Evolutionary conservation across 1,139 yeast species (phyloP).

Genomic region (Groenewaldozyma sp.): DNA sequence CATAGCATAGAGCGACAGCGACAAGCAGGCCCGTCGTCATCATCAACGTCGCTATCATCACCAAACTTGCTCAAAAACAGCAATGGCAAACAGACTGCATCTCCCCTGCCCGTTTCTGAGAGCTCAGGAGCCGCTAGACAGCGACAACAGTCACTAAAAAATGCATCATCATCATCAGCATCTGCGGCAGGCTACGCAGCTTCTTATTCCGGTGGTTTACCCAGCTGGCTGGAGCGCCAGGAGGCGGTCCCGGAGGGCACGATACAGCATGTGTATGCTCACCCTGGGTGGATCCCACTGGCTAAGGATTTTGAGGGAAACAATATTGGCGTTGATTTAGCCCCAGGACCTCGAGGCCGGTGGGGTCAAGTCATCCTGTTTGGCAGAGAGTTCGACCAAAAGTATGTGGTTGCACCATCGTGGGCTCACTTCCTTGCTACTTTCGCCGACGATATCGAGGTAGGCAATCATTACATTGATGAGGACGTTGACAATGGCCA

Average conservation of each 20-base stretch:
- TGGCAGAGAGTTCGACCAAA: slow-evolving; percentile 84
- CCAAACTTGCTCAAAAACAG: too few relatives aligned
- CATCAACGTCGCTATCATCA: slow-evolving; percentile 5
- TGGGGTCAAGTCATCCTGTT: slow-evolving; percentile 82
- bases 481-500: slow-evolving; percentile 57
- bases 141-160: slow-evolving; percentile 9
- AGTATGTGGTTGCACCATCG: slow-evolving; percentile 65
- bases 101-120: slow-evolving; percentile 10
- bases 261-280: slow-evolving; percentile 67
- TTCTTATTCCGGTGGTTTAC: slow-evolving; percentile 7
- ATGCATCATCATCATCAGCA: slow-evolving; percentile 8
- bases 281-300: slow-evolving; percentile 84
- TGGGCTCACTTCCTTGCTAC: slow-evolving; percentile 78
- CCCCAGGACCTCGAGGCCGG: slow-evolving; percentile 67
- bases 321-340: slow-evolving; percentile 79
- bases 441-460: slow-evolving; percentile 78
- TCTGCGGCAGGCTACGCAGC: slow-evolving; percentile 9
- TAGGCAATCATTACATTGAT: slow-evolving; percentile 61
- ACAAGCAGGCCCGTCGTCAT: neutral
- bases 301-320: slow-evolving; percentile 85
- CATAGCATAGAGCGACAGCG: too few relatives aligned
- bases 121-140: slow-evolving; percentile 9
- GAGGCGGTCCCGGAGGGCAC: slow-evolving; percentile 65
- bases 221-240: slow-evolving; percentile 38
- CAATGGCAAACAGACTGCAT: slow-evolving; percentile 10